Evolutionary conservation across 1,284 basidiomycete genomes (phyloP), one percentile per base, ranked within the genome.

Genomic region (Cryptococcus depauperatus): DNA sequence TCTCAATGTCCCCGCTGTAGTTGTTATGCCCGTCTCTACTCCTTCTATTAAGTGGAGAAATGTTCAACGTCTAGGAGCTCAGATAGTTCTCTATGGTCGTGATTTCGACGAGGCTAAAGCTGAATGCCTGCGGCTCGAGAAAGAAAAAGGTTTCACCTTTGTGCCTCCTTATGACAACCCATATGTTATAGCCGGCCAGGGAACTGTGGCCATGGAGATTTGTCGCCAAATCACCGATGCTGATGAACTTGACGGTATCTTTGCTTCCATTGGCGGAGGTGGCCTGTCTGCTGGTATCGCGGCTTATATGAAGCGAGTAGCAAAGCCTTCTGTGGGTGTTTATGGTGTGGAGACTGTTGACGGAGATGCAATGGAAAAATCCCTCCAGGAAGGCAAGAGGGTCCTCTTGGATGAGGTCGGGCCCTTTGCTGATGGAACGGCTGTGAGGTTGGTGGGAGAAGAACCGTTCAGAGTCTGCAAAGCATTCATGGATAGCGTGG

Each of bases 91-190:
- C 14, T 83, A 92, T 67, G 95, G 95, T 5, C 67, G 71, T 23
- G 93, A 98, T 73, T 98, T 99, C 64, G 93, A 98, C 71, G 93
- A 84, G 62, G 93, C 95, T 29, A 98, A 98, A 70, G 78, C 78
- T 8, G 95, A 99, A 70, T 98, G 93, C 65, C 81, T 83, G 1
- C 81, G 91, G 18, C 79, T 97, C 27, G 86, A 87, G 16, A 68
- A 76, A 9, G 72, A 75, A 5, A 81, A 93, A 58, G 84, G 84
- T 0, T 78, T 98, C 43, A 79, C 83, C 9, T 91, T 96, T 60
- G 89, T 99, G 22, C 95, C 95, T 0, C 95, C 95, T 0, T 99
- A 95, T 66, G 95, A 99, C 64, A 87, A 99, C 57, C 95, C 95
- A 1, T 79, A 90, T 50, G 84, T 99, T 58, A 91, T 99, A 55